These are phyloP conservation scores for Hymenoscyphus fraxineus DNA, from an alignment of 2,329 filamentous ascomycete species.

Conservation along the genomic window DNA sequence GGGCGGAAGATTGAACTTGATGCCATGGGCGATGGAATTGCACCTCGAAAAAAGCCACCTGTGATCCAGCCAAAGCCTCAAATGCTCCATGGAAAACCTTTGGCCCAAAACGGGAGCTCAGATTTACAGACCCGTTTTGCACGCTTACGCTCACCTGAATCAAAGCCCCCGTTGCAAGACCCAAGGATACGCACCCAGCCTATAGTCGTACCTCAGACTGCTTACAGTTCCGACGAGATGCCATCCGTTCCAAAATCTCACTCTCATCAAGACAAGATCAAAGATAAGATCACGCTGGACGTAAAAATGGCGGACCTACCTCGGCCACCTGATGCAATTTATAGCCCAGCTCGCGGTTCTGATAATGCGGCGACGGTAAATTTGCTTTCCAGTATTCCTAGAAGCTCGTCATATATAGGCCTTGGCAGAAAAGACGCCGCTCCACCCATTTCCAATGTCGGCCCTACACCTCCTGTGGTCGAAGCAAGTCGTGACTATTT, in stretches of 20 bases:
- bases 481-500: conserved; percentile 28
- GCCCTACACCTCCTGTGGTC: conserved; percentile 20
- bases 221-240: conserved; percentile 31
- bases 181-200: conserved; percentile 50
- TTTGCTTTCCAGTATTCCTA: conserved; percentile 27
- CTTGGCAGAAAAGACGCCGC: conserved; percentile 25
- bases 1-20: neutral
- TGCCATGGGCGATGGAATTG: conserved; percentile 38
- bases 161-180: conserved; percentile 45
- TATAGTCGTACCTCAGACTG: conserved; percentile 38
- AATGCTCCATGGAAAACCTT: conserved; percentile 58
- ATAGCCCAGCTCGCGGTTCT: conserved; percentile 33
- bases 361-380: conserved; percentile 26
- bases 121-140: conserved; percentile 57
- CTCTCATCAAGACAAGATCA: conserved; percentile 20
- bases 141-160: conserved; percentile 43
- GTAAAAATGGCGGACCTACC: conserved; percentile 32
- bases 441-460: conserved; percentile 27
- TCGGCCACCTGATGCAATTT: conserved; percentile 35
- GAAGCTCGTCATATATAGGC: conserved; percentile 25
- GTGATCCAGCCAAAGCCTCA: conserved; percentile 64
- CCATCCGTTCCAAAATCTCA: conserved; percentile 26
- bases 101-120: conserved; percentile 40
- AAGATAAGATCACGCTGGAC: conserved; percentile 23
- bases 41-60: conserved; percentile 35